Evolutionary conservation across 1,284 basidiomycete genomes (phyloP), one percentile per base, ranked within the genome.

Genomic region (Puccinia novopanici): DNA sequence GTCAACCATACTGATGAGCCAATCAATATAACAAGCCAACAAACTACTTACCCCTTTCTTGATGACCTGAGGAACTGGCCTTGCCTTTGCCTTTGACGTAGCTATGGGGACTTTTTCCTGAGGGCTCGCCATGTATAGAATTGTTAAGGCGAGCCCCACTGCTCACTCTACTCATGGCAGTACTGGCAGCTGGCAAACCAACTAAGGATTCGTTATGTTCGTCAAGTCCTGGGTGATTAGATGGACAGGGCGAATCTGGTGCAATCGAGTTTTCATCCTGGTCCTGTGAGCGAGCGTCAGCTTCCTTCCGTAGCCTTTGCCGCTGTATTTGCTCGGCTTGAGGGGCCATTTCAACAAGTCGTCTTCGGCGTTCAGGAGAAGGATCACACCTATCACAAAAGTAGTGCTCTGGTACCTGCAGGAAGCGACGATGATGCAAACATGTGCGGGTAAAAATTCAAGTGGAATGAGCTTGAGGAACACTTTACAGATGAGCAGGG

Each of bases 371-470:
- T 59, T 72, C 48, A 15, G 65, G 83, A 0, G 48, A 75, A 3
- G 83, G 83, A 61, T 84, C 85, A 82, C 87, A 87, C 55, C 84
- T 80, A 65, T 87, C 86, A 83, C 87, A 87, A 22, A 85, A 83
- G 81, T 87, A 87, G 79, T 84, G 88, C 82, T 95, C 92, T 0
- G 94, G 93, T 0, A 94, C 91, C 48, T 84, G n/a, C 83, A 82
- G 59, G 24, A 55, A 70, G 55, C n/a, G 71, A 42, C 19, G 54
- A 45, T 30, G 22, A 59, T 59, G 12, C 1, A 50, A 59, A 42
- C 30, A 12, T 37, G 12, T 61, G 45, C 34, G 48, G 27, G 15
- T 8, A 40, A 19, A 50, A 67, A 65, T 48, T 22, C 45, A 65
- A 45, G 57, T 34, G 57, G 37, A 63, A 75, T 45, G 59, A 65